Evolutionary conservation across 495 filamentous ascomycete genomes (phyloP), one percentile per base, ranked within the genome.

Genomic region (Clohesyomyces aquaticus): DNA sequence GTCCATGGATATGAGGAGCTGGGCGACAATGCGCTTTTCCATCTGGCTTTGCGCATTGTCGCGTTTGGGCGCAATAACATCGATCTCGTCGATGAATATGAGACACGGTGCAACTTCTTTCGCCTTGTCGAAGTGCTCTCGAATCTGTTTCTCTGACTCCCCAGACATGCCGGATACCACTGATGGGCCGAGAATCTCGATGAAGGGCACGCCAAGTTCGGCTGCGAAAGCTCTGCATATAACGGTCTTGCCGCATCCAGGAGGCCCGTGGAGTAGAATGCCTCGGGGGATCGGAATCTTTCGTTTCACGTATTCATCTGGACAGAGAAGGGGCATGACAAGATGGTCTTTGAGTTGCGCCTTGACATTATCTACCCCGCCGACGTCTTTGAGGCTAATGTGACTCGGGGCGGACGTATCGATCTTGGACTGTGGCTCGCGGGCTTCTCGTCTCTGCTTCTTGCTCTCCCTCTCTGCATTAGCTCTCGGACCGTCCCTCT

Each of bases 41-140:
- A 98, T 98, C 71, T 96, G 91, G 67, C 91, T 85, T 71, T 96
- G 92, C n/a, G 93, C 90, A 69, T 85, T 93, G 72, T 97, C 94
- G 46, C 93, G 82, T 76, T 96, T 97, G 3, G 91, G 91, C 41
- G 94, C 94, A 63, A 97, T 96, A 16, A 91, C 89, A 73, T 98
- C 94, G 63, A 97, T 96, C 74, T 98, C 94, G 68, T 97, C 94
- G 59, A 98, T 89, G 73, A 98, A 97, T 8, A 98, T 83, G 3
- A 98, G 78, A 71, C 93, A 96, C 1, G 94, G 94, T 1, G 94
- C 94, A 56, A 93, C 82, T 55, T 85, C 83, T 72, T 89, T 90
- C 0, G 94, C 94, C 71, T 96, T 90, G 21, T 96, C 86, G 66
- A 97, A 97, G 57, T 92, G 81, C 58, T 97, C 93, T 28, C 93